Percentiles rank a stretch among this genome's conserved stretches.
Conservation (phyloP, 305 asterid species). For the Solanum hybrid region DNA sequence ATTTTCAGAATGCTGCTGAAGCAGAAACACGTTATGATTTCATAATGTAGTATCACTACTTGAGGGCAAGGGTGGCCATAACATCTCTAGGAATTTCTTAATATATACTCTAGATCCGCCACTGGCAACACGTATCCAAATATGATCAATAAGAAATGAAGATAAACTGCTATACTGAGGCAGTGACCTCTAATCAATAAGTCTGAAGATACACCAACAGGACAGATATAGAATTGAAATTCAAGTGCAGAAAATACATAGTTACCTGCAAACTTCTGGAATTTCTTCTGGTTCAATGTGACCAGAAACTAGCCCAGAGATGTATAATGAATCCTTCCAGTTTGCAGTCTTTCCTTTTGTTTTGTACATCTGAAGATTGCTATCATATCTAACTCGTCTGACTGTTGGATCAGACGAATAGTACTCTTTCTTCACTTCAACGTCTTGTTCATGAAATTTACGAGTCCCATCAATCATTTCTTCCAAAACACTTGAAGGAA, state of each 20-base stretch:
- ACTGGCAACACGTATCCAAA: too few relatives aligned
- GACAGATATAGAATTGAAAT: background rate
- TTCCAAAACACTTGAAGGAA: constrained; percentile 26
- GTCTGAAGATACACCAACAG: background rate
- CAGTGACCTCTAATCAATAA: background rate
- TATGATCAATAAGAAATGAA: too few relatives aligned
- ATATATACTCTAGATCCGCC: too few relatives aligned
- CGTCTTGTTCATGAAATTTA: constrained; percentile 43
- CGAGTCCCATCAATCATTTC: constrained; percentile 32
- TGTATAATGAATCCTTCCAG: constrained; percentile 47
- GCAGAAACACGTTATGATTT: background rate
- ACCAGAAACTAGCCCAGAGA: constrained; percentile 13
- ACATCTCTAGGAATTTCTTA: too few relatives aligned
- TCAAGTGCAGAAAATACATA: background rate
- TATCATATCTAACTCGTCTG: too few relatives aligned
- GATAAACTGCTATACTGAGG: too few relatives aligned
- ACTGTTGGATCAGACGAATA: too few relatives aligned
- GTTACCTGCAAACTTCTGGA: constrained; percentile 42
- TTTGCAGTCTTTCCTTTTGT: constrained; percentile 21
- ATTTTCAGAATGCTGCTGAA: too few relatives aligned
- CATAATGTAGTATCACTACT: background rate
- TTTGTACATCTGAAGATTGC: constrained; percentile 18
- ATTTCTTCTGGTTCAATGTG: constrained; percentile 25
- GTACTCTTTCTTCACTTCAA: background rate
- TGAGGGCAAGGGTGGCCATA: too few relatives aligned